These are phyloP conservation scores for Meyerozyma elateridarum DNA, from an alignment of 1,139 yeast species.

Conservation along the genomic window DNA sequence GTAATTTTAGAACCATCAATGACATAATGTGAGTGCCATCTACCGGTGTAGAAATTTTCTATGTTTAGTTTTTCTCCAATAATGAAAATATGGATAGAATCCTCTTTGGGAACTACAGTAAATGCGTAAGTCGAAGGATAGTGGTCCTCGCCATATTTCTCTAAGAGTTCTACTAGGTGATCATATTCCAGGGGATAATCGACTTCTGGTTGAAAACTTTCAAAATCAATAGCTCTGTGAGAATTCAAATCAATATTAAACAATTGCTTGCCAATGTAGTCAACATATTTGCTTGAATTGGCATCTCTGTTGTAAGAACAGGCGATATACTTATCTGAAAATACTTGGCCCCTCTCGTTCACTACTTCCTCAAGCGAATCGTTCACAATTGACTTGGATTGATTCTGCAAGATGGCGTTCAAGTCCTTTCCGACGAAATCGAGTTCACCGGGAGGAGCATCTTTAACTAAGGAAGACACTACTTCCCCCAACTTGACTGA, in stretches of 20 bases:
- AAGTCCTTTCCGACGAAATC: slow-evolving; percentile 26
- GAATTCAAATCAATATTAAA: slow-evolving; percentile 59
- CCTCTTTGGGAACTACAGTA: slow-evolving; percentile 34
- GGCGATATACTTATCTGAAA: slow-evolving; percentile 31
- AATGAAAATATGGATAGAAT: slow-evolving; percentile 38
- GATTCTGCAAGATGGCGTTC: slow-evolving; percentile 19
- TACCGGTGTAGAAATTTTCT: slow-evolving; percentile 82
- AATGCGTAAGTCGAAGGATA: slow-evolving; percentile 52
- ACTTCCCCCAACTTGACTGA: slow-evolving; percentile 21
- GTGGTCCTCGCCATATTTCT: slow-evolving; percentile 41
- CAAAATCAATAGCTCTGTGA: slow-evolving; percentile 44
- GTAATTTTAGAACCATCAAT: slow-evolving; percentile 34
- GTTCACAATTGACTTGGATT: slow-evolving; percentile 21
- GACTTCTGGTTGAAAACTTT: slow-evolving; percentile 25
- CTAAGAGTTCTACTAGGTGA: slow-evolving; percentile 27
- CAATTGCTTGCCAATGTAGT: slow-evolving; percentile 36
- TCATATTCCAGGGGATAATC: slow-evolving; percentile 27
- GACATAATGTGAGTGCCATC: slow-evolving; percentile 72
- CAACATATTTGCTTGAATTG: slow-evolving; percentile 34
- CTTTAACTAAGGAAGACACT: slow-evolving; percentile 29
- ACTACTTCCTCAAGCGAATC: slow-evolving; percentile 28
- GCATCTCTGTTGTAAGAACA: slow-evolving; percentile 29
- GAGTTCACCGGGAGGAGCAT: slow-evolving; percentile 43
- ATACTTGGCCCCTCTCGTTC: slow-evolving; percentile 26
- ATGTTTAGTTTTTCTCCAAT: slow-evolving; percentile 74